Conservation (phyloP, 169 alveolate genomes). For the Plasmodium adleri region DNA sequence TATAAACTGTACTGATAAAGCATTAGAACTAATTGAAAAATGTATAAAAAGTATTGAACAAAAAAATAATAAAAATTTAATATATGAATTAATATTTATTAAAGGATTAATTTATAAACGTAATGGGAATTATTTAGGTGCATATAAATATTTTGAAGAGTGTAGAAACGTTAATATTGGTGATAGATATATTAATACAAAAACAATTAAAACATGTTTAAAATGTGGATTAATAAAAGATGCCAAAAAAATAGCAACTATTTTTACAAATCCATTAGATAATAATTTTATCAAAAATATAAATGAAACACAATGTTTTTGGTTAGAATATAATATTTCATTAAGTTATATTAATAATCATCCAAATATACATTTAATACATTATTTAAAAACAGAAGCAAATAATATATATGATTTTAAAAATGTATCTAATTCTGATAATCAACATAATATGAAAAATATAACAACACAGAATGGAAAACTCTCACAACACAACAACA, state of each 20-base stretch:
- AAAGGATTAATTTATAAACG: slow-evolving; percentile 75
- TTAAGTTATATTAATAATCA: slow-evolving; percentile 26
- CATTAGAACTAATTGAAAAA: slow-evolving; percentile 33
- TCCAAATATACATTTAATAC: slow-evolving; percentile 44
- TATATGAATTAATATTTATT: slow-evolving; percentile 60
- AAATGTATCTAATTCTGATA: background rate
- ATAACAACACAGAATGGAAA: background rate
- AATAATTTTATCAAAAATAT: slow-evolving; percentile 67
- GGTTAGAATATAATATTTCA: slow-evolving; percentile 55
- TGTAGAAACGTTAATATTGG: slow-evolving; percentile 54
- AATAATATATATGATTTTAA: slow-evolving; percentile 29
- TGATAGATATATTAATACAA: slow-evolving; percentile 60
- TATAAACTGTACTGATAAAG: slow-evolving; percentile 45
- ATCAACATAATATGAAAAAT: background rate
- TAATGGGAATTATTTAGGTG: slow-evolving; percentile 62
- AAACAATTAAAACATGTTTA: slow-evolving; percentile 48
- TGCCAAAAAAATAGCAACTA: slow-evolving; percentile 50
- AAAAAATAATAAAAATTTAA: slow-evolving; percentile 23
- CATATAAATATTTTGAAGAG: slow-evolving; percentile 42
- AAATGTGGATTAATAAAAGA: slow-evolving; percentile 71
- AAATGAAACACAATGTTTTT: slow-evolving; percentile 66
- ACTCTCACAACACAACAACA: background rate
- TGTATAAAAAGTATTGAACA: slow-evolving; percentile 32
- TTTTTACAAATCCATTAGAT: slow-evolving; percentile 65
- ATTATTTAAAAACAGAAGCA: background rate